Conservation (phyloP, 257 asterid species). For the Solanum peruvianum region DNA sequence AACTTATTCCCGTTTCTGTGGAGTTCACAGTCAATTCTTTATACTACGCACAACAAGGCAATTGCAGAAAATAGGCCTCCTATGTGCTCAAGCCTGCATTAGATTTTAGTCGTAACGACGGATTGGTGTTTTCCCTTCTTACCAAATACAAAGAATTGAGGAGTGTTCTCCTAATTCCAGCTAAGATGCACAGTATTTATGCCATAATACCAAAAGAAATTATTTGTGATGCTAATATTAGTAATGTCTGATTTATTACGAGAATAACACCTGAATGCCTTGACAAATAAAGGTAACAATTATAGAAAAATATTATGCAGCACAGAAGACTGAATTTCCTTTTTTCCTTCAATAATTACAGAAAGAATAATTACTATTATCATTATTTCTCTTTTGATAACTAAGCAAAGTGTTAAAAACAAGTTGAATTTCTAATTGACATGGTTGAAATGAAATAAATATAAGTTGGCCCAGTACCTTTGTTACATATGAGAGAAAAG, state of each 20-base stretch:
- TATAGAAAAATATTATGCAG: not conserved
- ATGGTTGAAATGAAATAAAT: not conserved
- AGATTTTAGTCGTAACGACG: not conserved
- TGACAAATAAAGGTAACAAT: not conserved
- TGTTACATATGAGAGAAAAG: not conserved
- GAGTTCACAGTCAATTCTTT: not conserved
- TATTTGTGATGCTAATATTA: not conserved
- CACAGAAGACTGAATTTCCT: not conserved
- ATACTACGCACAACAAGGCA: not conserved
- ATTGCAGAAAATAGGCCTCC: not conserved
- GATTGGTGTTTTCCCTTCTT: not conserved
- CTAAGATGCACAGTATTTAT: not conserved
- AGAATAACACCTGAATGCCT: not conserved
- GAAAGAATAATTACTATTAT: not conserved
- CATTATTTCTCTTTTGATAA: not conserved
- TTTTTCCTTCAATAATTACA: not conserved
- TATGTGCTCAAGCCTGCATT: not conserved
- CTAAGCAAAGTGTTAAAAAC: not conserved
- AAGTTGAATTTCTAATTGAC: not conserved
- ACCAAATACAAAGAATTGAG: not conserved
- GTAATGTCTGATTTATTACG: not conserved
- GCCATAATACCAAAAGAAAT: not conserved
- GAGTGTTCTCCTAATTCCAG: not conserved
- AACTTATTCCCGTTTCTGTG: not conserved
- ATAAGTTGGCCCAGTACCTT: not conserved